Conservation (phyloP, 768 basidiomycete species). For the Lepiota brunneoincarnata region DNA sequence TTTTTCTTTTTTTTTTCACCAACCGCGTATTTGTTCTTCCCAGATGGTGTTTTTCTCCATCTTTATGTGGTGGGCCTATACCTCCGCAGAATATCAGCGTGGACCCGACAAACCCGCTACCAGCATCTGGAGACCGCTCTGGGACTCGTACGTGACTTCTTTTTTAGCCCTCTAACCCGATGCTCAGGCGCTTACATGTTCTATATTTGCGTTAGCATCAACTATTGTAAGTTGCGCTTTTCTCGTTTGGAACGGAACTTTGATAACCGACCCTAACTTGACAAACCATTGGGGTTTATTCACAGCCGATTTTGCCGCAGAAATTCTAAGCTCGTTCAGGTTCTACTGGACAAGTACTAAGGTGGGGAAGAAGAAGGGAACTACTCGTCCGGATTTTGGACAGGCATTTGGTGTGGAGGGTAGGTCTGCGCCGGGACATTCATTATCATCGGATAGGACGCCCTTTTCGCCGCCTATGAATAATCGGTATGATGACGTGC, state of each 20-base stretch:
- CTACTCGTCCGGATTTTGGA: slow-evolving; percentile 29
- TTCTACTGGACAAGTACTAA: slow-evolving; percentile 42
- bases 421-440: not conserved
- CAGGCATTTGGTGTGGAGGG: slow-evolving; percentile 35
- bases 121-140: slow-evolving; percentile 65
- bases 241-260: not conserved
- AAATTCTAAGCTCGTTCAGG: slow-evolving; percentile 60
- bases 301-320: slow-evolving; percentile 63
- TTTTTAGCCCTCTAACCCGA: slow-evolving; percentile 13
- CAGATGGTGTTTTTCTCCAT: slow-evolving; percentile 83
- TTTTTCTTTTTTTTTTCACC: too few relatives aligned
- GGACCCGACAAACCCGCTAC: slow-evolving; percentile 39
- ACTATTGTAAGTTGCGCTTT: slow-evolving; percentile 22
- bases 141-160: slow-evolving; percentile 56
- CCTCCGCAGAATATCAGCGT: slow-evolving; percentile 61
- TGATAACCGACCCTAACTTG: too few relatives aligned
- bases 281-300: not conserved
- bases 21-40: slow-evolving; percentile 2
- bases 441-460: not conserved
- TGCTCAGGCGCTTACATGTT: not conserved
- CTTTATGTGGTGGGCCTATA: slow-evolving; percentile 86
- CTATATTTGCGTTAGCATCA: slow-evolving; percentile 21
- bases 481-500: not conserved
- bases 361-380: slow-evolving; percentile 1
- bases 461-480: not conserved